Evolutionary conservation across 2,329 filamentous ascomycete species (phyloP), one percentile per base, ranked within the genome.

Genomic region (Fusarium aywerte): DNA sequence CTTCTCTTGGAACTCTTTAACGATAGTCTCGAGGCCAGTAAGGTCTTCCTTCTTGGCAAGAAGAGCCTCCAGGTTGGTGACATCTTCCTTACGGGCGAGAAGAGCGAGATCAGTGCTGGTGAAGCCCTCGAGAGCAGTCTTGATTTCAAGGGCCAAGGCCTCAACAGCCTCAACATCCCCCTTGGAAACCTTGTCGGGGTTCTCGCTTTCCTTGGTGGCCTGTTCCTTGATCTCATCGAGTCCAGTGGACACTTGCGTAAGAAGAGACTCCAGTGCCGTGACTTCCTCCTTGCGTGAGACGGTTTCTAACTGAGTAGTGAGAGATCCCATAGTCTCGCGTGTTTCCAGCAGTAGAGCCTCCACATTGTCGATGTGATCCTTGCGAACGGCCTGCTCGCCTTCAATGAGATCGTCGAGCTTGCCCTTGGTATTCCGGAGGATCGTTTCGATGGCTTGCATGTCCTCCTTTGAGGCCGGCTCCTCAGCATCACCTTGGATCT

Each of bases 381-480:
- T 90, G 55, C 84, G 84, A 11, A 93, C 88, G 3, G 88, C 82
- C 58, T 91, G 88, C 32, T 93, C 90, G 5, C 88, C 85, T 49
- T 94, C 87, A 48, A 97, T 86, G 20, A 88, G 77, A 60, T 97
- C 93, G 59, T 97, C 95, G 11, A 98, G 82, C 44, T 92, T 92
- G 7, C 90, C 89, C 76, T 97, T 97, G 31, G 93, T 94, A 76
- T 97, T 97, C 39, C 91, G 89, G 13, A 98, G 84, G 47, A 98
- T 89, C 0, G 91, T 96, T 77, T 97, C 95, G 59, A 98, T 94
- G 12, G 93, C 93, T 63, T 95, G 89, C 0, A 94, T 92, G 71
- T 98, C 94, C 68, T 97, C 93, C 75, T 92, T 80, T 76, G 69
- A 83, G 71, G 70, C 83, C 73, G 60, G 80, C 57, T 84, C 80